Base-by-base conservation (phyloP, 345 rosid species). In the Boechera retrofracta region DNA sequence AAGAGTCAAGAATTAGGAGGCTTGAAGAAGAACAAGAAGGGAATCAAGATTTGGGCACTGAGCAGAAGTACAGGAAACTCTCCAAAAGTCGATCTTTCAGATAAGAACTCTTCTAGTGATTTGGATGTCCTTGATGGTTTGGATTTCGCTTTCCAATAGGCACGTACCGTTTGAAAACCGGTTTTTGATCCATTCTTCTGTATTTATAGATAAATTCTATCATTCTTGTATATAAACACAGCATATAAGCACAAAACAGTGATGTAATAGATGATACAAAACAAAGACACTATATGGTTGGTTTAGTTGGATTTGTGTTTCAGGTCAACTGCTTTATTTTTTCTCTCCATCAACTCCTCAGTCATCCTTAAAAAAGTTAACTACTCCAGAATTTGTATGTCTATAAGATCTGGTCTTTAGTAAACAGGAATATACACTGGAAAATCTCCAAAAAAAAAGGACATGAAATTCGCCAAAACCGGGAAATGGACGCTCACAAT, bases 51-150 rank as follows among this genome's bases (percentile, higher is more conserved):
- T 8, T 83, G 81, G 79, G 80, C 86, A 16, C 15, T 77, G 60
- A 87, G 94, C 78, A 87, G 76, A 83, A 92, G 99, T 71, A 74
- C 86, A 1, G 94, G 93, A 24, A 85, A 73, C 83, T 88, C 99
- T 33, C 98, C 94, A 2, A 72, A 49, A 54, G 81, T 59, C 4
- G 29, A 45, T 7, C 49, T n/a, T 57, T 76, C 78, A 39, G 77
- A 73, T 61, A 63, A 68, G 29, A 76, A 70, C 32, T 64, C 61
- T 5, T 45, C 80, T 45, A 82, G 75, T 69, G 64, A 74, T 39
- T 80, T 85, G 73, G 94, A 87, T 72, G 71, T 85, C 0, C 80
- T 87, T 65, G 91, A 89, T 63, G 91, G 94, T 67, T 72, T 87
- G 80, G 79, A 80, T 67, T 77, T 74, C 44, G 52, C 72, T 68